Conservation (phyloP, 2,329 filamentous ascomycete species). For the Phaeosphaeriaceae sp. region DNA sequence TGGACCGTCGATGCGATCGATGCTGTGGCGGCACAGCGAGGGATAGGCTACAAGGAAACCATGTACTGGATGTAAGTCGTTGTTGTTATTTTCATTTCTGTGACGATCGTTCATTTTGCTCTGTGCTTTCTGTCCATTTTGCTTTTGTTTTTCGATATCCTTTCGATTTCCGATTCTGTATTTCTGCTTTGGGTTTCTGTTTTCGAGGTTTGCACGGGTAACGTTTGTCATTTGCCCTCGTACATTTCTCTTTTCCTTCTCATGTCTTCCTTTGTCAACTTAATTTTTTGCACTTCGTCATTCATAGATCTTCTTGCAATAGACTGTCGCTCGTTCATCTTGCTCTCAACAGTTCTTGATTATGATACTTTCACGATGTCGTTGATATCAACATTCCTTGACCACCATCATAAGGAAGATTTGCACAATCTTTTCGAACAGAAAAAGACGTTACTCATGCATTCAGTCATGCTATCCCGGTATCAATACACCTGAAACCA, state of each 20-base stretch:
- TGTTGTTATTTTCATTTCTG: neutral
- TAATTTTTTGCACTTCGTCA: neutral
- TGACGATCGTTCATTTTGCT: neutral
- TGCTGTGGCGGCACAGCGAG: neutral
- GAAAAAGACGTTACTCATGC: neutral
- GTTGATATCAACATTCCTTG: too few species aligned
- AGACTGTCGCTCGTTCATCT: neutral
- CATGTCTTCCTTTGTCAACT: neutral
- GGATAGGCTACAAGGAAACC: neutral
- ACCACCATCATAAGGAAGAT: neutral
- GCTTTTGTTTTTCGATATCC: neutral
- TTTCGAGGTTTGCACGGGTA: neutral
- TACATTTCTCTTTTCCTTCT: neutral
- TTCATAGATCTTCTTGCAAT: neutral
- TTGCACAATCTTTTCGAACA: neutral
- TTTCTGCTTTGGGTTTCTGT: neutral
- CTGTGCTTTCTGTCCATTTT: neutral
- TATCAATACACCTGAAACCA: neutral
- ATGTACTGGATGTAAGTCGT: conserved; percentile 11
- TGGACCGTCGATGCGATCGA: neutral
- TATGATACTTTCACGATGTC: too few species aligned
- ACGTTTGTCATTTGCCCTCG: neutral
- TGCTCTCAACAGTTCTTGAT: too few species aligned
- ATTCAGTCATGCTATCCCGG: neutral
- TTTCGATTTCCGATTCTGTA: too few species aligned